These are phyloP conservation scores for Lepidium sativum DNA, from an alignment of 345 rosid genomes.

Conservation along the genomic window DNA sequence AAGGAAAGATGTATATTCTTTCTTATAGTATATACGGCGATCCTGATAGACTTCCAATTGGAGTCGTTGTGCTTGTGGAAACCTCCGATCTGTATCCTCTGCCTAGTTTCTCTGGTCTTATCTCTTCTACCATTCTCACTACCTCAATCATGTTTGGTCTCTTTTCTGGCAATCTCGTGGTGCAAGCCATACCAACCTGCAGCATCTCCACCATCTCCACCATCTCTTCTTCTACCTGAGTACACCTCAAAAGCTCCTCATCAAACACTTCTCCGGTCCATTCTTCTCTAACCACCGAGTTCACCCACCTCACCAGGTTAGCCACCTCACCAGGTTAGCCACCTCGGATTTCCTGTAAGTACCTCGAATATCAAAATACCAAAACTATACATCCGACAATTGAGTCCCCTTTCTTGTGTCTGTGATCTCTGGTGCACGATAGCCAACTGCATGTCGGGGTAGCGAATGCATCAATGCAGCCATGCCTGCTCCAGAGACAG, in stretches of 20 bases:
- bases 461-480: conserved; percentile 60
- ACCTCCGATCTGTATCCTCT: conserved; percentile 37
- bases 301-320: conserved; percentile 91
- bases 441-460: conserved; percentile 65
- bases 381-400: conserved; percentile 70
- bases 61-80: conserved; percentile 36
- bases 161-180: conserved; percentile 60
- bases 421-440: conserved; percentile 86
- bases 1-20: conserved; percentile 18
- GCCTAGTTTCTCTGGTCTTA: conserved; percentile 40
- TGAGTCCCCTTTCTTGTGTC: conserved; percentile 76
- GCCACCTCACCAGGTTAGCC: too few relatives aligned
- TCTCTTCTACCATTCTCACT: conserved; percentile 57
- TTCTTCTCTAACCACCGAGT: conserved; percentile 93
- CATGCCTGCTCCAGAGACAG: conserved; percentile 72
- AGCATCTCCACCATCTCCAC: conserved; percentile 98
- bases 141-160: conserved; percentile 71
- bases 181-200: conserved; percentile 83
- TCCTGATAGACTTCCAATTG: conserved; percentile 30
- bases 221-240: conserved; percentile 95
- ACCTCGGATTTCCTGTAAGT: conserved; percentile 70
- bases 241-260: conserved; percentile 65
- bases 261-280: conserved; percentile 99
- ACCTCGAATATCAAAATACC: conserved; percentile 87
- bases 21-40: conserved; percentile 31